These are phyloP conservation scores for Knufia petricola DNA, from an alignment of 2,329 filamentous ascomycete genomes.

Conservation along the genomic window DNA sequence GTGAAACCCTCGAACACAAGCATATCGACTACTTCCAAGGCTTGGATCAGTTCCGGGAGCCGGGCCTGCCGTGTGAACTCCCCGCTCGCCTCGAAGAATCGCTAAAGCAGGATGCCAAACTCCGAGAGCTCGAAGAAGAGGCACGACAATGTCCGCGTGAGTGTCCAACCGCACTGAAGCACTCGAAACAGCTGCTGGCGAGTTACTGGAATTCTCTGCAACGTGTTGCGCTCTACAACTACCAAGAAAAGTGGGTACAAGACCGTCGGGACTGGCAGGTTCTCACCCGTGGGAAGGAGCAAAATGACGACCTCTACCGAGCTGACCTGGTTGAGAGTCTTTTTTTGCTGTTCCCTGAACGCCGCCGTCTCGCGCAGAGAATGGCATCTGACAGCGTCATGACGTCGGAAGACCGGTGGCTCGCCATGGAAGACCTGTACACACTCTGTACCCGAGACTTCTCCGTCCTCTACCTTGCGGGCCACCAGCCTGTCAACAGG, in stretches of 20 bases:
- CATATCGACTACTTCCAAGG: conserved; percentile 19
- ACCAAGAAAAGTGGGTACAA: conserved; percentile 15
- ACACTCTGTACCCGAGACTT: conserved; percentile 9
- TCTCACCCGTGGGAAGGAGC: conserved; percentile 13
- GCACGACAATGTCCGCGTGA: conserved; percentile 4
- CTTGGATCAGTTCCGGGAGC: conserved; percentile 15
- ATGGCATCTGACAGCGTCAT: conserved; percentile 4
- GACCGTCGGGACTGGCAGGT: conserved; percentile 14
- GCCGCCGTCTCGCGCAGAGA: conserved; percentile 8
- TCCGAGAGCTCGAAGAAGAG: conserved; percentile 9
- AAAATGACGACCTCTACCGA: conserved; percentile 5
- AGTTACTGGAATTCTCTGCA: background rate
- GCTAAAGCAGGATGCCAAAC: conserved; percentile 10
- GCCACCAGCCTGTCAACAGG: conserved; percentile 10
- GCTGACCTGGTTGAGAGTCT: conserved; percentile 8
- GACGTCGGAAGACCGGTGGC: conserved; percentile 9
- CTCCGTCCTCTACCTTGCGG: conserved; percentile 10
- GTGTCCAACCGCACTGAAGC: background rate
- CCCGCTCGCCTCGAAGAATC: conserved; percentile 12
- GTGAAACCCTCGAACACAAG: conserved; percentile 10
- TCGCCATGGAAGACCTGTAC: conserved; percentile 10
- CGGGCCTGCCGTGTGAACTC: conserved; percentile 13
- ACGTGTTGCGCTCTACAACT: conserved; percentile 3
- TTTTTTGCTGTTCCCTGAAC: conserved; percentile 11
- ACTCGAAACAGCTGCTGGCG: background rate